phyloP scores from a whole-genome alignment of 148 eudicot species.

The Cornus kousa region DNA sequence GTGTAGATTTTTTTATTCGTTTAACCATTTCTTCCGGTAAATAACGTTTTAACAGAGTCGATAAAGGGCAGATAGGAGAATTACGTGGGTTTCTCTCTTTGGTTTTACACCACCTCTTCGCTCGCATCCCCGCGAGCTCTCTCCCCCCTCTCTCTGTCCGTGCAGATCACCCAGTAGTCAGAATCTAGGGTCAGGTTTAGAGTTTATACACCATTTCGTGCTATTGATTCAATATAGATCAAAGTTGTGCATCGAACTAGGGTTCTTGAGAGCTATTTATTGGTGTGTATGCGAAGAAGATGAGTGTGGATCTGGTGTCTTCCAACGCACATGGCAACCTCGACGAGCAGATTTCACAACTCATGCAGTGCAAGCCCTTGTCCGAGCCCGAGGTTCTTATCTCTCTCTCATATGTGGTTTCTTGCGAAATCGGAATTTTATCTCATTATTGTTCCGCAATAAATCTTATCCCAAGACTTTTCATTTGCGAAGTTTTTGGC shows the following conservation, averaged over 20 bases:
- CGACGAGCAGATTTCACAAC: conserved; percentile 72
- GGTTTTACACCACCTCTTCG: neutral
- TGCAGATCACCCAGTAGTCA: neutral
- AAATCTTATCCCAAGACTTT: neutral
- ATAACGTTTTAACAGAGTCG: neutral
- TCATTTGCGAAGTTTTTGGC: neutral
- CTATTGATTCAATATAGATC: neutral
- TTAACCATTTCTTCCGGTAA: no score
- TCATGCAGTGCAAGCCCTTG: conserved; percentile 78
- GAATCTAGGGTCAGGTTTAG: neutral
- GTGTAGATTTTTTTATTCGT: no score
- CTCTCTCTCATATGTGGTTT: conserved; percentile 7
- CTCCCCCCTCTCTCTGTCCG: neutral
- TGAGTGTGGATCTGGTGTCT: conserved; percentile 62
- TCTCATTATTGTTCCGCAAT: no score
- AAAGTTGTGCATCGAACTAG: neutral
- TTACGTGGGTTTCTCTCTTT: neutral
- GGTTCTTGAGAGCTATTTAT: neutral
- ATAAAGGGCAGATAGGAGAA: neutral
- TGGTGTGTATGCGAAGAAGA: conserved; percentile 17
- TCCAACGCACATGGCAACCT: conserved; percentile 53
- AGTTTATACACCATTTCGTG: neutral
- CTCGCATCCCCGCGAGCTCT: neutral
- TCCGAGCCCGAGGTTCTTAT: conserved; percentile 60
- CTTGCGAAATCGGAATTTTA: neutral